Evolutionary conservation across 306 rosid genomes (phyloP).

Genomic region (Bauhinia variegata): DNA sequence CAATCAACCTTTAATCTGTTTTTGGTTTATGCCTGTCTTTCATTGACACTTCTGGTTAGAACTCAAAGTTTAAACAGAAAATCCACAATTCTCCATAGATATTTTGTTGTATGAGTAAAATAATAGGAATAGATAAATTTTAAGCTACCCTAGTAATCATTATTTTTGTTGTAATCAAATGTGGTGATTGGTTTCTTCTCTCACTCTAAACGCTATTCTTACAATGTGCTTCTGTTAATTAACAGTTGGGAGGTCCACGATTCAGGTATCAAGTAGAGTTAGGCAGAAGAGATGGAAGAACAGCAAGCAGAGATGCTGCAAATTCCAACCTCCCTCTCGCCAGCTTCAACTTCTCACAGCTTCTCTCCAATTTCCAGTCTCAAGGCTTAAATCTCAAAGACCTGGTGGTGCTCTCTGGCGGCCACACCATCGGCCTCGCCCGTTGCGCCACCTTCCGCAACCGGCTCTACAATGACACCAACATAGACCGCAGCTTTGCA

Average conservation of each 20-base stretch:
- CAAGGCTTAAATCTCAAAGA: conserved; percentile 38
- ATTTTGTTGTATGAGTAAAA: no score
- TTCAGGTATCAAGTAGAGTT: conserved; percentile 38
- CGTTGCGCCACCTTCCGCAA: conserved; percentile 29
- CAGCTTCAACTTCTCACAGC: conserved; percentile 22
- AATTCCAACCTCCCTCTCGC: conserved; percentile 41
- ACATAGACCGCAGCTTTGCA: conserved; percentile 36
- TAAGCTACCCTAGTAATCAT: no score
- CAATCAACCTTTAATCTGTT: background rate
- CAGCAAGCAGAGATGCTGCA: conserved; percentile 42
- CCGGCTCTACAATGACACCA: conserved; percentile 44
- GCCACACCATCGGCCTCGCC: conserved; percentile 52
- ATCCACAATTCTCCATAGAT: no score
- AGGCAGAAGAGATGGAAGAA: conserved; percentile 53
- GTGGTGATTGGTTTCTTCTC: no score
- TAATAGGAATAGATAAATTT: no score
- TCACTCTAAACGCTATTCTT: no score
- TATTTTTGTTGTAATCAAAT: no score
- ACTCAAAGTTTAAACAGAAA: no score
- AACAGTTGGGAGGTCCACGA: conserved; percentile 45
- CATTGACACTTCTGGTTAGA: no score
- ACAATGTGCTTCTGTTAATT: background rate
- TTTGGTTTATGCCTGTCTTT: no score
- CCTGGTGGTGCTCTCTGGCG: conserved; percentile 55
- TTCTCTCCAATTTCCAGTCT: conserved; percentile 33